Evolutionary conservation across 257 asterid genomes (phyloP).

Genomic region (Capsicum baccatum): DNA sequence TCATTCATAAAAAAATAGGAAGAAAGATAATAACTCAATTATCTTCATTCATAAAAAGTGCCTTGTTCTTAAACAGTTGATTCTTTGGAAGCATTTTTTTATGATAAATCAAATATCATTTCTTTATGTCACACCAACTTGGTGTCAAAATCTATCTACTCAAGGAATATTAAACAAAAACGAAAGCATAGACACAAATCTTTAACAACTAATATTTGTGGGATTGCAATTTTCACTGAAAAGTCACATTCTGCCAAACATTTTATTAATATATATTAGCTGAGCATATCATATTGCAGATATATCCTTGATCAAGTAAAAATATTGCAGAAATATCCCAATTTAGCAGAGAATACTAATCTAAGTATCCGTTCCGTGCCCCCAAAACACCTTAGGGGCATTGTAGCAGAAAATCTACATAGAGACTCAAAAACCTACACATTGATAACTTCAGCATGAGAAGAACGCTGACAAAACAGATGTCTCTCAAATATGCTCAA

Average conservation of each 20-base stretch:
- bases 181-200: background rate
- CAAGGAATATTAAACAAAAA: background rate
- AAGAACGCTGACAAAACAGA: background rate
- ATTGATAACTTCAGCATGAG: constrained; percentile 16
- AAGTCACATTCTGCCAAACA: background rate
- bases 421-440: background rate
- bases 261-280: background rate
- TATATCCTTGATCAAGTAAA: background rate
- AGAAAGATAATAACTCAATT: background rate
- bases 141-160: constrained; percentile 15
- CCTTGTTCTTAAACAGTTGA: constrained; percentile 17
- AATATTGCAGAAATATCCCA: background rate
- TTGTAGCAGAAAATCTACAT: background rate
- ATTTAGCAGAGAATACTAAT: background rate
- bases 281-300: background rate
- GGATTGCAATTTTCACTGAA: background rate
- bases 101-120: constrained; percentile 11
- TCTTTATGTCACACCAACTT: background rate
- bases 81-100: constrained; percentile 1
- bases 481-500: background rate
- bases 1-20: background rate
- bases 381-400: background rate
- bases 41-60: background rate
- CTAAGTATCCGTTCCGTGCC: background rate
- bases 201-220: background rate